Evolutionary conservation across 306 rosid species (phyloP).

Genomic region (Cicer chorassanicum): DNA sequence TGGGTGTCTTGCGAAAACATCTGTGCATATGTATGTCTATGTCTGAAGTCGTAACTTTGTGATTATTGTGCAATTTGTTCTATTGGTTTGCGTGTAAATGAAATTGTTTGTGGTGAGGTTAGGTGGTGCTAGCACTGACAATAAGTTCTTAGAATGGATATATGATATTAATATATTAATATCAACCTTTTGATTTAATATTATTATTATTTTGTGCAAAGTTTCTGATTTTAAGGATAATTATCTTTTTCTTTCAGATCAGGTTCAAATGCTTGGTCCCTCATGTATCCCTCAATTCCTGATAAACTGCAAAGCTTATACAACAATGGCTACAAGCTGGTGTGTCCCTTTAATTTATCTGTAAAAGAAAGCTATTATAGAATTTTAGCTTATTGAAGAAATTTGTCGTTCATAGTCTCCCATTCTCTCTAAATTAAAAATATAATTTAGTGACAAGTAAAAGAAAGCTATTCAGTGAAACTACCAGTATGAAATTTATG

Average conservation of each 20-base stretch:
- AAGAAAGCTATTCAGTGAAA: background rate
- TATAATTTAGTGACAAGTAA: too few species aligned
- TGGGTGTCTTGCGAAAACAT: slow-evolving; percentile 87
- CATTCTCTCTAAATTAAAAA: background rate
- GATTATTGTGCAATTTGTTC: slow-evolving; percentile 5
- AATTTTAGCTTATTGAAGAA: slow-evolving; percentile 24
- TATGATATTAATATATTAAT: slow-evolving; percentile 16
- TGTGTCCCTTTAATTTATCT: slow-evolving; percentile 43
- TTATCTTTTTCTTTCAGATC: slow-evolving; percentile 58
- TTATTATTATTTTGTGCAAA: background rate
- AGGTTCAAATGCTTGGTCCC: slow-evolving; percentile 85
- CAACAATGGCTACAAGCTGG: slow-evolving; percentile 92
- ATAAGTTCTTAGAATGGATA: slow-evolving; percentile 20
- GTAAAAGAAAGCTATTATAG: slow-evolving; percentile 16
- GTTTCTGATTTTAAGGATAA: slow-evolving; percentile 14
- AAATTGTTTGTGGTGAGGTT: slow-evolving; percentile 22
- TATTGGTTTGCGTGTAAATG: slow-evolving; percentile 14
- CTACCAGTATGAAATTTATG: slow-evolving; percentile 15
- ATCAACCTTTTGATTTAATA: slow-evolving; percentile 16
- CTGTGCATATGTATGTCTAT: slow-evolving; percentile 58
- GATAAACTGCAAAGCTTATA: slow-evolving; percentile 79
- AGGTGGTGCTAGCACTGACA: slow-evolving; percentile 4
- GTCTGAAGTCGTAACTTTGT: slow-evolving; percentile 26
- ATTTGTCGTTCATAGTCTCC: background rate
- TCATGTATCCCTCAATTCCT: slow-evolving; percentile 83